Conservation (phyloP, 2,329 filamentous ascomycete species). For the Aspergillus udagawae region DNA sequence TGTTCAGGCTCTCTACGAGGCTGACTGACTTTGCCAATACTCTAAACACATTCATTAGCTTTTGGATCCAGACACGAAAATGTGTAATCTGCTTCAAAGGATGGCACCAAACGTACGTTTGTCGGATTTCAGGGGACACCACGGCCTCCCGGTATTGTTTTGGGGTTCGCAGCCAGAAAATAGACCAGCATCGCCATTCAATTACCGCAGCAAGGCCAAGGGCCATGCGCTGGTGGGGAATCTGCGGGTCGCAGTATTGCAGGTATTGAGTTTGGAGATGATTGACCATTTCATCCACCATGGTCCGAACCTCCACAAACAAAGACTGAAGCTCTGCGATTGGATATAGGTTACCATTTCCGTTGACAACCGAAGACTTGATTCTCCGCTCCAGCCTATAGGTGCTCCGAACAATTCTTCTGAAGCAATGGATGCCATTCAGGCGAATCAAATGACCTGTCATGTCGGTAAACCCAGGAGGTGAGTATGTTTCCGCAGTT, state of each 20-base stretch:
- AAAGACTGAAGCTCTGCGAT: constrained; percentile 5
- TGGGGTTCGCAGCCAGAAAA: constrained; percentile 9
- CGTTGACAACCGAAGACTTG: not conserved
- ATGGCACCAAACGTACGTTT: not conserved
- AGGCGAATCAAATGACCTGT: constrained; percentile 9
- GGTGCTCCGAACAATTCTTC: constrained; percentile 6
- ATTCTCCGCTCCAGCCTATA: constrained; percentile 5
- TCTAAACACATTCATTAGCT: not conserved
- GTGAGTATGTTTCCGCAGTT: not conserved
- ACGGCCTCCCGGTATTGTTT: constrained; percentile 6
- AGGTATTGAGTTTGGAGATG: constrained; percentile 4
- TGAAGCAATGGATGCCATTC: constrained; percentile 8
- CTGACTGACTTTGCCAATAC: constrained; percentile 8
- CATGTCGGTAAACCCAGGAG: constrained; percentile 10
- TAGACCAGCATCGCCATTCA: constrained; percentile 9
- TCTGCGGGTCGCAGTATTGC: constrained; percentile 5
- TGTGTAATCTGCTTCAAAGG: not conserved
- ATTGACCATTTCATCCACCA: constrained; percentile 3
- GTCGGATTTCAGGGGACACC: constrained; percentile 6
- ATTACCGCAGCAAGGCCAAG: constrained; percentile 7
- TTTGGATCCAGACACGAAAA: not conserved
- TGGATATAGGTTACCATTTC: not conserved
- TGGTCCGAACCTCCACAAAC: constrained; percentile 4
- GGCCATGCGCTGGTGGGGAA: constrained; percentile 6
- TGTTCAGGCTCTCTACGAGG: constrained; percentile 8